A percentile compares a stretch with the other conserved stretches of the same genome.
Conservation (phyloP, 2,329 filamentous ascomycete species). For the Xylaria sp. region DNA sequence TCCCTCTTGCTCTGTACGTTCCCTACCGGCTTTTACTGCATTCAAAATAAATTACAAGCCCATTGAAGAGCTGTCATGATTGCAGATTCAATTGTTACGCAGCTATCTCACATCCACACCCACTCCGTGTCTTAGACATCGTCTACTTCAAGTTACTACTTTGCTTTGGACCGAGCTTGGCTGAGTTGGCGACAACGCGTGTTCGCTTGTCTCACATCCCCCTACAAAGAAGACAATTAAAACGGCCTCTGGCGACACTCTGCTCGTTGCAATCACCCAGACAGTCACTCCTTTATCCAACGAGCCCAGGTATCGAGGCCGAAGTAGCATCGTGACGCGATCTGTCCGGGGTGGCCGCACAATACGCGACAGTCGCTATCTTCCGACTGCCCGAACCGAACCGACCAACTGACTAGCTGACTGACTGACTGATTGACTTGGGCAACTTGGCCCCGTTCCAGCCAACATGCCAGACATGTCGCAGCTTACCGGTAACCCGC, state of each 20-base stretch:
- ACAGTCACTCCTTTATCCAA: constrained; percentile 1
- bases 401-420: too few relatives aligned
- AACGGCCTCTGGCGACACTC: background rate
- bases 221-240: constrained; percentile 24
- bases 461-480: constrained; percentile 40
- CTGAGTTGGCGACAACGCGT: constrained; percentile 37
- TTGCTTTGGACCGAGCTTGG: constrained; percentile 24
- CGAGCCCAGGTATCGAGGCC: background rate
- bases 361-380: constrained; percentile 28
- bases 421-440: background rate
- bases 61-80: constrained; percentile 5
- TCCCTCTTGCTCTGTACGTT: background rate
- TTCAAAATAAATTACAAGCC: background rate
- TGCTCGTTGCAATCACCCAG: constrained; percentile 8
- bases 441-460: constrained; percentile 27
- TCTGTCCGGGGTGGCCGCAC: constrained; percentile 22
- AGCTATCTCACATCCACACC: background rate
- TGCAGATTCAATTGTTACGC: background rate
- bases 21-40: background rate
- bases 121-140: constrained; percentile 18
- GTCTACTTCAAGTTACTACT: constrained; percentile 12
- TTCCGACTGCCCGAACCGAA: background rate
- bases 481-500: constrained; percentile 29
- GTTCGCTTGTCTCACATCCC: constrained; percentile 30
- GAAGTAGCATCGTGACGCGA: constrained; percentile 30